These are phyloP conservation scores for Cicer chorassanicum DNA, from an alignment of 306 rosid genomes.

Conservation along the genomic window DNA sequence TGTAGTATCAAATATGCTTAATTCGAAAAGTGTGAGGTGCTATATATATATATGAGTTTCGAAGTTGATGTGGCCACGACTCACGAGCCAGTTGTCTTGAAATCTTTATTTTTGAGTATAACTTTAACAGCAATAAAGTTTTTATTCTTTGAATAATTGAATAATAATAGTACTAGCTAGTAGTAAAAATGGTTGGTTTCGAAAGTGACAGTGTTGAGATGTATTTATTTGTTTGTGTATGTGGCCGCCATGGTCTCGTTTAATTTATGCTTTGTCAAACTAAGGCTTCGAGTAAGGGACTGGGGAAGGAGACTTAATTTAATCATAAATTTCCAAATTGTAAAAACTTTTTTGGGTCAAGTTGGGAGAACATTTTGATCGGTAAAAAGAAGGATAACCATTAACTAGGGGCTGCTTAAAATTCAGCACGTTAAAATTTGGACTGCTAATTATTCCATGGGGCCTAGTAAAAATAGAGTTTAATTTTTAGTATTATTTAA, in stretches of 20 bases:
- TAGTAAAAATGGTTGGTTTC: slow-evolving; percentile 19
- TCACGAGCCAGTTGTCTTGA: slow-evolving; percentile 49
- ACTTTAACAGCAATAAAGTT: slow-evolving; percentile 34
- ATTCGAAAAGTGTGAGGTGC: slow-evolving; percentile 34
- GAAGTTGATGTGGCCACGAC: slow-evolving; percentile 35
- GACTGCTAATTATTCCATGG: neutral
- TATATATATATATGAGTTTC: slow-evolving; percentile 30
- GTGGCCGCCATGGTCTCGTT: slow-evolving; percentile 45
- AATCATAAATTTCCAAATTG: neutral
- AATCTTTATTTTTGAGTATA: slow-evolving; percentile 23
- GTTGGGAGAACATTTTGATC: neutral
- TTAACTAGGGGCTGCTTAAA: slow-evolving; percentile 36
- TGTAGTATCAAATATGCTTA: slow-evolving; percentile 10
- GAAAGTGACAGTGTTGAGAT: slow-evolving; percentile 47
- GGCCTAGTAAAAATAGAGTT: neutral
- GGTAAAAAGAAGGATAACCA: neutral
- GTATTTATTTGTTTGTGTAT: neutral
- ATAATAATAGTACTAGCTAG: neutral
- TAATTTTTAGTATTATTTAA: neutral
- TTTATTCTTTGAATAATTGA: slow-evolving; percentile 36
- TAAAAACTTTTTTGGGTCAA: slow-evolving; percentile 40
- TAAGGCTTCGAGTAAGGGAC: neutral
- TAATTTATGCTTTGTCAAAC: slow-evolving; percentile 37
- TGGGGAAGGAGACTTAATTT: slow-evolving; percentile 1
- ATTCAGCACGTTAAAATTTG: neutral